Conservation (phyloP, 495 filamentous ascomycete genomes). For the Hyaloscypha finlandica region DNA sequence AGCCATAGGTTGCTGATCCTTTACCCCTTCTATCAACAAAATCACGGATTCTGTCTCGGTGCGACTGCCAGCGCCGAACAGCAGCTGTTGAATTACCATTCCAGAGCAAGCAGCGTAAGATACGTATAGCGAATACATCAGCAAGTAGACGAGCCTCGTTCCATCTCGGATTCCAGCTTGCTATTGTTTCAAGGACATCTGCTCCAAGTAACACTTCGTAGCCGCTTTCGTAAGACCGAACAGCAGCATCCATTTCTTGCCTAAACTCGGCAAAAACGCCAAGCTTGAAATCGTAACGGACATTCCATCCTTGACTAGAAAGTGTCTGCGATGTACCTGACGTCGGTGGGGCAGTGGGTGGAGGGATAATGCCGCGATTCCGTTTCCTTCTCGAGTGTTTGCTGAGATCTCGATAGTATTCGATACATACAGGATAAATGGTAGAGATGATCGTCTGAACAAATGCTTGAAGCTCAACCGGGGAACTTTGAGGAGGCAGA, state of each 20-base stretch:
- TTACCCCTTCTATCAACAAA: constrained; percentile 80
- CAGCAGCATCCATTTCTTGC: constrained; percentile 83
- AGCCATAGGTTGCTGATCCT: constrained; percentile 80
- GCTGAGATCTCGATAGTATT: constrained; percentile 89
- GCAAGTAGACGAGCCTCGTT: constrained; percentile 81
- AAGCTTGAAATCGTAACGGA: constrained; percentile 90
- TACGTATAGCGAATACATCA: constrained; percentile 76
- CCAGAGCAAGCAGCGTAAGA: constrained; percentile 78
- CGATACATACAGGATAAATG: constrained; percentile 62
- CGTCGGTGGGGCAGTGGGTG: constrained; percentile 81
- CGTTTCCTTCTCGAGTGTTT: constrained; percentile 87
- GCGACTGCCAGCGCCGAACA: constrained; percentile 72
- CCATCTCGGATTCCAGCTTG: constrained; percentile 83
- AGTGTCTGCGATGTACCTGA: constrained; percentile 80
- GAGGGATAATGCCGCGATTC: constrained; percentile 69
- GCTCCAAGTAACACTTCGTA: constrained; percentile 77
- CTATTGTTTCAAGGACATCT: constrained; percentile 84
- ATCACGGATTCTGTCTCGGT: constrained; percentile 68
- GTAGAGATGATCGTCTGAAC: constrained; percentile 59
- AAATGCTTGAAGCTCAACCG: constrained; percentile 60
- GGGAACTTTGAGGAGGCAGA: constrained; percentile 46
- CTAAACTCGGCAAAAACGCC: constrained; percentile 88
- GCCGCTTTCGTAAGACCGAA: constrained; percentile 79
- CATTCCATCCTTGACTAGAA: constrained; percentile 84
- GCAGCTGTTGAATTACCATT: constrained; percentile 72